Percentiles rank a stretch among this genome's conserved stretches.
Evolutionary conservation across 2,329 filamentous ascomycete species (phyloP).

Genomic region (Chaetoscypha palmicola): DNA sequence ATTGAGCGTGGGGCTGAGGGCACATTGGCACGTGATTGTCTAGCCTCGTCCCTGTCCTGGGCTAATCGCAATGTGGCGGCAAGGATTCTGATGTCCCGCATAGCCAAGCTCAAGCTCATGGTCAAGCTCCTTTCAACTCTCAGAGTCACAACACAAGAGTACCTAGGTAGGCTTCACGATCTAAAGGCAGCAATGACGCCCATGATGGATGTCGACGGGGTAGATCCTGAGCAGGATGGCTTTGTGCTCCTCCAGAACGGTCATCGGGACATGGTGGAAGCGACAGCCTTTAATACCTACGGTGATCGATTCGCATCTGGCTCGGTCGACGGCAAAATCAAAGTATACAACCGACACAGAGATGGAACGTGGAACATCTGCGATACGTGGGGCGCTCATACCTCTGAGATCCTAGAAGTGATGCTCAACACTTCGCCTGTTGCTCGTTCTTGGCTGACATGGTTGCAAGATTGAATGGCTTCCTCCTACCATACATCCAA

Average conservation of each 20-base stretch:
- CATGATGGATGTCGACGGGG: constrained; percentile 16
- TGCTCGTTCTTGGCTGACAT: constrained; percentile 7
- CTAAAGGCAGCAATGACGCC: constrained; percentile 11
- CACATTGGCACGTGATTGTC: not conserved
- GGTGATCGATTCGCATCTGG: constrained; percentile 87
- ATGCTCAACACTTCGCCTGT: constrained; percentile 28
- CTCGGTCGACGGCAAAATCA: constrained; percentile 86
- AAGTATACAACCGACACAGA: constrained; percentile 79
- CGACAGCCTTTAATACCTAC: constrained; percentile 81
- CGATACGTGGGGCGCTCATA: constrained; percentile 86
- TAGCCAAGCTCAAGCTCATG: too few species aligned
- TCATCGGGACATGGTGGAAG: constrained; percentile 48
- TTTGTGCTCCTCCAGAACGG: constrained; percentile 58
- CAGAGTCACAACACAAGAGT: not conserved
- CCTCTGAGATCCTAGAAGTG: constrained; percentile 84
- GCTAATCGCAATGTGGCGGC: too few species aligned
- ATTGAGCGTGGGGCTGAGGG: not conserved
- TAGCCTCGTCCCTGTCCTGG: too few species aligned
- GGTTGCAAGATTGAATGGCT: constrained; percentile 76
- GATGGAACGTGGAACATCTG: constrained; percentile 71
- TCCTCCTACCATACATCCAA: constrained; percentile 76
- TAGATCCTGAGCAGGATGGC: constrained; percentile 14
- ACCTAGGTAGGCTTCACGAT: not conserved
- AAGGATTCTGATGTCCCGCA: too few species aligned
- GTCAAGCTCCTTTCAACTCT: not conserved